Base-by-base conservation (phyloP, 2,329 filamentous ascomycete species). In the Trichoderma simmonsii region DNA sequence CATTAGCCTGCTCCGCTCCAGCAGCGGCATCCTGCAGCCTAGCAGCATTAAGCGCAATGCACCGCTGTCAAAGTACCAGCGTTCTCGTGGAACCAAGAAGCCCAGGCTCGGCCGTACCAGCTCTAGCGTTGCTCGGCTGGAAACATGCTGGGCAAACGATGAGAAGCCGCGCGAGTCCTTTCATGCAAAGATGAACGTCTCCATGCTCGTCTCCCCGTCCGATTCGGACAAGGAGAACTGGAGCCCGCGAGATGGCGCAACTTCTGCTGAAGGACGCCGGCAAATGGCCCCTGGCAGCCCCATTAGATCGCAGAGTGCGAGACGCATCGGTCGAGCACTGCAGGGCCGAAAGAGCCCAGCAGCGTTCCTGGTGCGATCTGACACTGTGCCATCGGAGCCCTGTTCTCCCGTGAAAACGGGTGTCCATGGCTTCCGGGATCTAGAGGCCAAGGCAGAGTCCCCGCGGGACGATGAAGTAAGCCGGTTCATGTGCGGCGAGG, bases 151-250 rank as follows among this genome's bases (percentile, higher is more conserved):
- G 61, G 73, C 75, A 32, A 74, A 74, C 39, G 78, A 81, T 26
- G 77, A 76, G 30, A 81, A 78, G 62, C 70, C 72, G 43, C 74
- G 76, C 24, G 74, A 75, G 72, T 75, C 75, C 36, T 74, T 73
- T 34, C 62, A 70, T 12, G 71, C 78, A 30, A 82, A 82, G 71
- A 80, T 82, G 64, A 85, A 85, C 72, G 77, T 83, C 18, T 80
- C 80, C 6, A 80, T 81, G 77, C 75, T 84, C 59, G 77, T 81
- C 12, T 83, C 81, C 28, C 79, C 81, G 7, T 74, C 80, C 63
- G 95, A 97, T 77, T 97, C 94, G 1, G 95, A 98, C 80, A 98
- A 98, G 83, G 95, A 98, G 83, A 98, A 98, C 79, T 97, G 94
- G 88, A 88, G 85, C 78, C 91, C 85, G 1, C 85, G 84, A 74